A percentile compares a stretch with the other conserved stretches of the same genome.
Conservation (phyloP, 805 yeast genomes). For the Blastobotrys peoriensis region DNA sequence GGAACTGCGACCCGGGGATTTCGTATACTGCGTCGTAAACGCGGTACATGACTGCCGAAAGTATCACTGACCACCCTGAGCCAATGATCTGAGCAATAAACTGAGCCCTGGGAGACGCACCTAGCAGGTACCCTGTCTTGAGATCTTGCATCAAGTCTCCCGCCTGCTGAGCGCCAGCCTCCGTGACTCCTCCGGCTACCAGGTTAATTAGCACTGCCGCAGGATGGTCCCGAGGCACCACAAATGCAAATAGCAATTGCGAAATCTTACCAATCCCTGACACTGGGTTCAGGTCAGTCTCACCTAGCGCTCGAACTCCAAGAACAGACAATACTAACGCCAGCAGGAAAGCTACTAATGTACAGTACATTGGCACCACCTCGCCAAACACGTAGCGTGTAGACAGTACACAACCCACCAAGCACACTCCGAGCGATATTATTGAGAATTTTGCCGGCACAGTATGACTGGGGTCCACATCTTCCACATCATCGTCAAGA, state of each 20-base stretch:
- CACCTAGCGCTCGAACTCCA: constrained; percentile 93
- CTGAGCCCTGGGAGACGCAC: constrained; percentile 91
- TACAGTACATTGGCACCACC: constrained; percentile 64
- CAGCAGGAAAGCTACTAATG: constrained; percentile 59
- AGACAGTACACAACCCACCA: constrained; percentile 59
- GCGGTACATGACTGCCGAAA: constrained; percentile 76
- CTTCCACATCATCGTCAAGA: constrained; percentile 13
- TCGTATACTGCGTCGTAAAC: constrained; percentile 76
- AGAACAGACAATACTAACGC: constrained; percentile 76
- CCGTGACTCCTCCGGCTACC: constrained; percentile 95
- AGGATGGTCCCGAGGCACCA: constrained; percentile 68
- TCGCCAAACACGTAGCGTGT: constrained; percentile 64
- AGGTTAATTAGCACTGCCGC: constrained; percentile 79
- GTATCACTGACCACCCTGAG: constrained; percentile 71
- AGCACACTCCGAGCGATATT: constrained; percentile 59
- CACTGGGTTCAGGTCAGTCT: constrained; percentile 94
- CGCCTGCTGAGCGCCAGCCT: constrained; percentile 98
- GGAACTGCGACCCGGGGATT: constrained; percentile 73
- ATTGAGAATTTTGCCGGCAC: constrained; percentile 46
- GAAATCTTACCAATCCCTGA: constrained; percentile 94
- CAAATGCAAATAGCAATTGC: constrained; percentile 77
- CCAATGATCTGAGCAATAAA: constrained; percentile 88
- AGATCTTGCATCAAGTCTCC: constrained; percentile 97
- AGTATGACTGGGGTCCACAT: constrained; percentile 39
- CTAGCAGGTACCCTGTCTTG: constrained; percentile 86